Evolutionary conservation across 1,139 yeast genomes (phyloP).

Genomic region (Yamadazyma friedrichii): DNA sequence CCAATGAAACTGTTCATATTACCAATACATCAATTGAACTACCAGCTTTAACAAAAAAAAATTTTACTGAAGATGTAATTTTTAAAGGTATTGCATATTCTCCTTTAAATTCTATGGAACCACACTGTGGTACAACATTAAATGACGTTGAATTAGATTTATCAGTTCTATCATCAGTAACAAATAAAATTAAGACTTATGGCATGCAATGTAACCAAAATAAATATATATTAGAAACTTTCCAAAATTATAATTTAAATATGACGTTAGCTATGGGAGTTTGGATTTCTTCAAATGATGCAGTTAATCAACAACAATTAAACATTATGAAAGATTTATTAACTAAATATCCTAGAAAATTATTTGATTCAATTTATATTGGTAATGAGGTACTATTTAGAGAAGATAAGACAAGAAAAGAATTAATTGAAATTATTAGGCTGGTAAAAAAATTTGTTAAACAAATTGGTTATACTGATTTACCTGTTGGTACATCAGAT

Average conservation of each 20-base stretch:
- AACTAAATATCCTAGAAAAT: constrained; percentile 40
- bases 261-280: constrained; percentile 64
- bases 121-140: constrained; percentile 49
- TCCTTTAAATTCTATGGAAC: constrained; percentile 51
- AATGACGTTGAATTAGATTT: constrained; percentile 56
- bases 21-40: not conserved
- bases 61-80: constrained; percentile 9
- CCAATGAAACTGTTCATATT: no score
- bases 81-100: constrained; percentile 64
- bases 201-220: constrained; percentile 67
- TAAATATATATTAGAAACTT: constrained; percentile 51
- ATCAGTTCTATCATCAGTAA: constrained; percentile 54
- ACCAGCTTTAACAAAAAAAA: not conserved
- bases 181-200: constrained; percentile 55
- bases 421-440: constrained; percentile 41
- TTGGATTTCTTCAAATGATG: constrained; percentile 53
- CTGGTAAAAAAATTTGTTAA: constrained; percentile 39
- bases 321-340: constrained; percentile 43
- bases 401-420: constrained; percentile 40
- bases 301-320: constrained; percentile 42
- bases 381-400: constrained; percentile 67
- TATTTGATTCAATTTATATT: constrained; percentile 52
- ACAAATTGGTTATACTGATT: constrained; percentile 28
- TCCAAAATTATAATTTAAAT: constrained; percentile 47
- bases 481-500: constrained; percentile 59